Conservation (phyloP, 148 eudicot genomes). For the Fagopyrum tataricum region DNA sequence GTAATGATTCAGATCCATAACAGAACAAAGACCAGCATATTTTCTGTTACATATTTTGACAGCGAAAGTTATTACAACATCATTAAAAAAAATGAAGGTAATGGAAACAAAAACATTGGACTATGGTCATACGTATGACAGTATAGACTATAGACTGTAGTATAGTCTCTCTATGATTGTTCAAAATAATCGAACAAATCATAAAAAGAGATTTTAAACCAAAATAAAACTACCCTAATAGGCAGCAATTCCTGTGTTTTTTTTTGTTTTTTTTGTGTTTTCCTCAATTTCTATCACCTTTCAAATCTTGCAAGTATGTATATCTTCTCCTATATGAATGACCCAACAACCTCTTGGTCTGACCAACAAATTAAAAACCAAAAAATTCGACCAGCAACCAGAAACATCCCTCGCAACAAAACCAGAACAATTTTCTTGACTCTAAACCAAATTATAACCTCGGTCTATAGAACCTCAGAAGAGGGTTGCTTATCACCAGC, state of each 20-base stretch:
- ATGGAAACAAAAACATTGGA: no score
- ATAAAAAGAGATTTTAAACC: neutral
- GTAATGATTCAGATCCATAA: no score
- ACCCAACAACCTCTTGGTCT: neutral
- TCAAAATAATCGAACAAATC: neutral
- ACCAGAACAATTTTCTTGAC: neutral
- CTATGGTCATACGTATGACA: no score
- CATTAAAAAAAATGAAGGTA: no score
- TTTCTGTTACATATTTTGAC: no score
- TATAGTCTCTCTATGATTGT: neutral
- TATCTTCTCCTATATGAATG: constrained; percentile 3
- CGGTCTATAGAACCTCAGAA: neutral
- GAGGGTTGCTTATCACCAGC: constrained; percentile 5
- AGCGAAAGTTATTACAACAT: no score
- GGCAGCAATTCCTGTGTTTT: neutral
- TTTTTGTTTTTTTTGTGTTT: neutral
- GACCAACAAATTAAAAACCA: no score
- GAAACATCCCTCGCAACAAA: constrained; percentile 1
- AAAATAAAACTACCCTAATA: neutral
- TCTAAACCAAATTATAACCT: neutral
- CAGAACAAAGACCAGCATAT: no score
- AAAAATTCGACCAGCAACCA: no score
- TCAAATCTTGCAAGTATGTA: constrained; percentile 1
- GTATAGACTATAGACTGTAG: no score
- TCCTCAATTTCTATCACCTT: neutral